Evolutionary conservation across 768 basidiomycete genomes (phyloP).

Genomic region (Punctularia strigosozonata): DNA sequence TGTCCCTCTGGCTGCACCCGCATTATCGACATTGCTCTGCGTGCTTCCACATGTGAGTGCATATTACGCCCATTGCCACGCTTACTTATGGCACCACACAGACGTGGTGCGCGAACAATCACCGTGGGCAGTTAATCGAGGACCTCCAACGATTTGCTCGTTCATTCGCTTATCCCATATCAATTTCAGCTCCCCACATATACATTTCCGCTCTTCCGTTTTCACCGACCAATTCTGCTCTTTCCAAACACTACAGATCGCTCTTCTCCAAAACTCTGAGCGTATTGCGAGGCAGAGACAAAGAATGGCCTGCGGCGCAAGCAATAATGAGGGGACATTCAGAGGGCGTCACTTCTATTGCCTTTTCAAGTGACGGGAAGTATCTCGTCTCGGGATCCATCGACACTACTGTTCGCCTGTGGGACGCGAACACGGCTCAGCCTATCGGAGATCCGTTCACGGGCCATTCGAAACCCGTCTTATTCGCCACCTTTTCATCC

Average conservation of each 20-base stretch:
- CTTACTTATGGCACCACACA: too few species aligned
- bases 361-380: constrained; percentile 3
- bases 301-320: too few species aligned
- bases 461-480: not conserved
- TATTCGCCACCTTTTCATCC: not conserved
- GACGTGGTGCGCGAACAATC: too few species aligned
- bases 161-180: constrained; percentile 9
- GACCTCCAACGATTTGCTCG: too few species aligned
- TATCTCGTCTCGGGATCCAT: not conserved
- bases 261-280: too few species aligned
- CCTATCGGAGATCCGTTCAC: not conserved
- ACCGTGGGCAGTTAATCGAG: too few species aligned
- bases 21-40: too few species aligned
- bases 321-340: not conserved
- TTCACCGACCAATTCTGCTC: too few species aligned
- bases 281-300: too few species aligned
- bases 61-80: too few species aligned
- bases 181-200: constrained; percentile 13
- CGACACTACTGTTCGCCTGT: not conserved
- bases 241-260: too few species aligned
- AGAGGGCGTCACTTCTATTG: not conserved
- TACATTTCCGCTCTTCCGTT: constrained; percentile 18
- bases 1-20: not conserved
- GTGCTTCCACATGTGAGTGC: too few species aligned
- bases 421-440: not conserved